These are phyloP conservation scores for Naematelia aurantialba DNA, from an alignment of 768 basidiomycete genomes.

Conservation along the genomic window DNA sequence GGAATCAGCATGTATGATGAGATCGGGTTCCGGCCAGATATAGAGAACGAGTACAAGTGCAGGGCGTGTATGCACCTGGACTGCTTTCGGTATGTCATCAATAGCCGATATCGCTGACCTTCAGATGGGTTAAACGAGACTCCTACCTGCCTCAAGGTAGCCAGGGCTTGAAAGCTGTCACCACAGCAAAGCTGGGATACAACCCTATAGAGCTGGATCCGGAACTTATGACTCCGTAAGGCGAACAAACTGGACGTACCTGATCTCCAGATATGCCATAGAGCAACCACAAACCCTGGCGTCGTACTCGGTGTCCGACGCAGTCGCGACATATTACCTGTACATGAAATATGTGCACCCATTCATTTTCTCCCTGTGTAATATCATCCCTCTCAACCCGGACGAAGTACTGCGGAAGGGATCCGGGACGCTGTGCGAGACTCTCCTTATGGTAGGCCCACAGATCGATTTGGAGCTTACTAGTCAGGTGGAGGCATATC, in stretches of 20 bases:
- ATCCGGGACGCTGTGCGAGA: conserved; percentile 94
- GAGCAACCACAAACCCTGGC: conserved; percentile 93
- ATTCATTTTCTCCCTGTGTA: conserved; percentile 98
- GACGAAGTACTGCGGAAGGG: conserved; percentile 97
- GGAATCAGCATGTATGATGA: conserved; percentile 96
- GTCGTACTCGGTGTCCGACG: conserved; percentile 98
- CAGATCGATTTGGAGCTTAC: conserved; percentile 1
- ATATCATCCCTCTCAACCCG: conserved; percentile 94
- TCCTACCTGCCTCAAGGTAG: conserved; percentile 97
- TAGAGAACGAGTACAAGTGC: conserved; percentile 92
- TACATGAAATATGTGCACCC: conserved; percentile 99
- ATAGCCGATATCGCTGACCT: not conserved
- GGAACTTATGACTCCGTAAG: conserved; percentile 97
- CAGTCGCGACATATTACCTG: conserved; percentile 98
- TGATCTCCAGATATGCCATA: conserved; percentile 73
- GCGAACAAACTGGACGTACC: conserved; percentile 15
- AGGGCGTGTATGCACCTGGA: conserved; percentile 95
- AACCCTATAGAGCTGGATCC: conserved; percentile 96
- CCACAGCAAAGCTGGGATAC: conserved; percentile 91
- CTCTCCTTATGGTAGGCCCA: conserved; percentile 80
- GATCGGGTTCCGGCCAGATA: conserved; percentile 85
- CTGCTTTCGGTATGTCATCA: conserved; percentile 66
- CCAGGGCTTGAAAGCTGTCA: conserved; percentile 97
- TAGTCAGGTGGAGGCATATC: conserved; percentile 85
- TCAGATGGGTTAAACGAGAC: conserved; percentile 92